A percentile compares a stretch with the other conserved stretches of the same genome.
Evolutionary conservation across 106 monocot genomes (phyloP).

Genomic region (Iris macrosiphon): DNA sequence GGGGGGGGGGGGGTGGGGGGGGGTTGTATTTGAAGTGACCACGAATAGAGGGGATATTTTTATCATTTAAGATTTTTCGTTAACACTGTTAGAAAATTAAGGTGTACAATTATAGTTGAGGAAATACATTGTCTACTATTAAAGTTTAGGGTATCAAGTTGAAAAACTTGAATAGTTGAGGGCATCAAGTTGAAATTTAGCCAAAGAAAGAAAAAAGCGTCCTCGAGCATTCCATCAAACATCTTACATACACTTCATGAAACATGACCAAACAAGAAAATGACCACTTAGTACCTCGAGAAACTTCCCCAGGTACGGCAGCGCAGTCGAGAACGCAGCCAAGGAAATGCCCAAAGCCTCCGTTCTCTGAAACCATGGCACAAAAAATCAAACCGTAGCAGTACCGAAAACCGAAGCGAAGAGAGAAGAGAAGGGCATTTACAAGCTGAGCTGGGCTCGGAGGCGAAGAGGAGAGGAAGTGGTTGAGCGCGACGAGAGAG

Average conservation of each 20-base stretch:
- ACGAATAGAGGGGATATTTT: too few relatives aligned
- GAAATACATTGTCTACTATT: too few relatives aligned
- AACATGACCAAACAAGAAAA: background rate
- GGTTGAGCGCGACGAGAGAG: conserved; percentile 51
- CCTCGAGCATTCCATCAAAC: conserved; percentile 9
- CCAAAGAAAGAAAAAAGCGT: too few relatives aligned
- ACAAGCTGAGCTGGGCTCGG: conserved; percentile 67
- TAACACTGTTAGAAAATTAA: too few relatives aligned
- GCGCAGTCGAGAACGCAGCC: conserved; percentile 59
- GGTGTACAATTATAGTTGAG: too few relatives aligned
- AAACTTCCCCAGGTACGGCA: conserved; percentile 79
- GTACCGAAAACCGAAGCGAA: background rate
- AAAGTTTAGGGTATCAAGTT: too few relatives aligned
- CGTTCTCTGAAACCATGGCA: conserved; percentile 44
- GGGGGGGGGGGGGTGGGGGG: too few relatives aligned
- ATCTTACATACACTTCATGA: background rate
- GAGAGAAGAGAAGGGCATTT: background rate
- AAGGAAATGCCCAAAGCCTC: conserved; percentile 71
- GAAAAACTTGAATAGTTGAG: too few relatives aligned
- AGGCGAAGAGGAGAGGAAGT: conserved; percentile 42
- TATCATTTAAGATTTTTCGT: too few relatives aligned
- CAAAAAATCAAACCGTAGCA: background rate
- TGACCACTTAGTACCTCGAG: conserved; percentile 44
- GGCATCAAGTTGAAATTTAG: too few relatives aligned
- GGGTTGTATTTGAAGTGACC: too few relatives aligned